Base-by-base conservation (phyloP, 192 early-diverging fungal genomes). In the Rhizoclosmatium globosum region DNA sequence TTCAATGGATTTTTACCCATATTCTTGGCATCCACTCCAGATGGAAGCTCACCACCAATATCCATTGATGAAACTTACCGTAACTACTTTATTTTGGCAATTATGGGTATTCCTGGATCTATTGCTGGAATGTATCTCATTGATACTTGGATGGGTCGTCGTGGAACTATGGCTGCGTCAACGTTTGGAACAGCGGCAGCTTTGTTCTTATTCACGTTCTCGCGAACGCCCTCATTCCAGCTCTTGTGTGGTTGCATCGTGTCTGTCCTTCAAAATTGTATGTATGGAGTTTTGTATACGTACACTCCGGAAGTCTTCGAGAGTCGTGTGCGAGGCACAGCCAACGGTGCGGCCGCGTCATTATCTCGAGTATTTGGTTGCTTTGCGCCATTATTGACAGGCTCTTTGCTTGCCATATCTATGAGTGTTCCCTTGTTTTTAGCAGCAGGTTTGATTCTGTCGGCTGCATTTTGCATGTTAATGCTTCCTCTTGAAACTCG, bases 291-390 rank as follows among this genome's bases (percentile, higher is more conserved):
- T 38, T 89, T 95, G 15, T 96, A 96, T 77, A 89, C 92, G 0
- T 96, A 95, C 73, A 95, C 95, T 31, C 94, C 95, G 0, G 95
- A 96, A 74, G 94, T 94, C 38, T 96, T 96, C 81, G 88, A 90
- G 15, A 48, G 59, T n/a, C 50, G 61, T 43, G 75, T 79, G 0
- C 88, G 95, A 13, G 95, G 95, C 3, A 95, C 94, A 0, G 94
- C 92, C 0, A 90, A 89, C 43, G 95, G 94, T 21, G 88, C 90
- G n/a, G 91, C 94, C 4, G 91, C 93, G 15, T 93, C 94, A 6
- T 79, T 92, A 42, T 91, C 91, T 11, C 90, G 94, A 44, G 84
- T 95, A 3, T 87, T 91, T 0, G 95, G 95, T 43, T 91, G 94
- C 48, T 72, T 92, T 44, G 92, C 92, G 4, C 95, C 95, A 44